A percentile compares a stretch with the other conserved stretches of the same genome.
These are phyloP conservation scores for Rhizophagus prolifer DNA, from an alignment of 192 early-diverging fungal species.

Conservation along the genomic window DNA sequence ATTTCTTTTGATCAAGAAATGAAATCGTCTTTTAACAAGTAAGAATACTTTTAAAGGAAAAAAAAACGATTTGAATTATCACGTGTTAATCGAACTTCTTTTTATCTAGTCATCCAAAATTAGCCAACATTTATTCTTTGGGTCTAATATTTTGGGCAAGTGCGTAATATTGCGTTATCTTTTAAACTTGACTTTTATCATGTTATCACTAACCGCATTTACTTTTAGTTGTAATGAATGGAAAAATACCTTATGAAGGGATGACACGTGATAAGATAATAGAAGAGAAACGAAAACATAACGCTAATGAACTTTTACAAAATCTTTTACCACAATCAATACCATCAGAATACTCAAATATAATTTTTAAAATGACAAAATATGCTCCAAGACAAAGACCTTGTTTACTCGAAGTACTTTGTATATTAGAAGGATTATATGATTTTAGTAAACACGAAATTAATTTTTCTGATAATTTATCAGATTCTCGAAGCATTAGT, in stretches of 20 bases:
- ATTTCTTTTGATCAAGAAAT: background rate
- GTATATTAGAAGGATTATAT: background rate
- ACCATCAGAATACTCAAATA: background rate
- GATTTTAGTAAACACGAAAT: background rate
- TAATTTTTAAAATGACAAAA: conserved; percentile 11
- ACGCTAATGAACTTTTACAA: background rate
- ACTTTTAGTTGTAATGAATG: conserved; percentile 15
- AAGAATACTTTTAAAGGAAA: background rate
- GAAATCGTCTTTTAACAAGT: background rate
- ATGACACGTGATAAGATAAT: conserved; percentile 3
- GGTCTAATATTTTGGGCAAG: conserved; percentile 23
- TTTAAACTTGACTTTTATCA: background rate
- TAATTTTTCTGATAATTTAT: background rate
- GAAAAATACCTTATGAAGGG: conserved; percentile 12
- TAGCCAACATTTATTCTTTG: conserved; percentile 17
- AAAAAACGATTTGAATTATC: background rate
- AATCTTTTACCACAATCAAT: background rate
- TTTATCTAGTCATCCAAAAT: background rate
- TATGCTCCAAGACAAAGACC: conserved; percentile 48
- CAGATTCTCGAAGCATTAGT: background rate
- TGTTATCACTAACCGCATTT: background rate
- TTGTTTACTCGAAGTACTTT: conserved; percentile 41
- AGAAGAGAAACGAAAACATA: background rate
- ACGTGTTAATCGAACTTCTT: background rate
- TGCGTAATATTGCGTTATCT: background rate